Percentiles rank a stretch among this genome's conserved stretches.
These are phyloP conservation scores for Clarireedia sp. DNA, from an alignment of 2,329 filamentous ascomycete species.

Conservation along the genomic window DNA sequence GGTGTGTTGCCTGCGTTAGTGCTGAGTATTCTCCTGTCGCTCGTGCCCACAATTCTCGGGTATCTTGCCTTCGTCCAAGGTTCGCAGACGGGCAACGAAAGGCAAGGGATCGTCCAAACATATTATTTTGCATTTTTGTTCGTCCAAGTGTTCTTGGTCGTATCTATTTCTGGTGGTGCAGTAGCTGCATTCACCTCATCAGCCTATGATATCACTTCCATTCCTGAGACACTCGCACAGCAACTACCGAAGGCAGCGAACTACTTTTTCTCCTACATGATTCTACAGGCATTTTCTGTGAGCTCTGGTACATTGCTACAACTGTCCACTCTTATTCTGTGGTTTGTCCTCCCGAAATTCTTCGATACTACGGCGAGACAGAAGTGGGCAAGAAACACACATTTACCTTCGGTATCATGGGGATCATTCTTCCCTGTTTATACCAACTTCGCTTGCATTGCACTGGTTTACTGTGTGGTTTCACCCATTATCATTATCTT, in stretches of 20 bases:
- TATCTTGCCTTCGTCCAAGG: slow-evolving; percentile 68
- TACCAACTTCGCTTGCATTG: slow-evolving; percentile 93
- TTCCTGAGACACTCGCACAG: slow-evolving; percentile 63
- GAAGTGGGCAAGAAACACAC: slow-evolving; percentile 82
- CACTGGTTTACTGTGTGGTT: slow-evolving; percentile 78
- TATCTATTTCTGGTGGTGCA: slow-evolving; percentile 74
- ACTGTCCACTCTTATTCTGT: slow-evolving; percentile 66
- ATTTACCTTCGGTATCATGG: slow-evolving; percentile 73
- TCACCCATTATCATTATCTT: slow-evolving; percentile 88
- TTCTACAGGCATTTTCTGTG: slow-evolving; percentile 84
- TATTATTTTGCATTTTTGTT: slow-evolving; percentile 96
- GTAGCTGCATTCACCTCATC: slow-evolving; percentile 51
- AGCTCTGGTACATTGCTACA: slow-evolving; percentile 86
- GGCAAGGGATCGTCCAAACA: slow-evolving; percentile 75
- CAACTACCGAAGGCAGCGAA: slow-evolving; percentile 84
- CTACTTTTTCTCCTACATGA: slow-evolving; percentile 98
- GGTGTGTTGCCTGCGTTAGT: slow-evolving; percentile 79
- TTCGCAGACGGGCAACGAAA: slow-evolving; percentile 71
- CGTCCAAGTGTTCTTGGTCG: slow-evolving; percentile 87
- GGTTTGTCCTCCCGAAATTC: slow-evolving; percentile 74
- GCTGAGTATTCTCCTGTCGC: slow-evolving; percentile 67
- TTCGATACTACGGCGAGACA: slow-evolving; percentile 72
- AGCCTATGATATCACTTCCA: slow-evolving; percentile 44
- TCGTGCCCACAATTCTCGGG: slow-evolving; percentile 73
- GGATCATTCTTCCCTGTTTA: slow-evolving; percentile 93